phyloP scores from a whole-genome alignment of 164 flowering plant genomes.

The Stephania yunnanensis region DNA sequence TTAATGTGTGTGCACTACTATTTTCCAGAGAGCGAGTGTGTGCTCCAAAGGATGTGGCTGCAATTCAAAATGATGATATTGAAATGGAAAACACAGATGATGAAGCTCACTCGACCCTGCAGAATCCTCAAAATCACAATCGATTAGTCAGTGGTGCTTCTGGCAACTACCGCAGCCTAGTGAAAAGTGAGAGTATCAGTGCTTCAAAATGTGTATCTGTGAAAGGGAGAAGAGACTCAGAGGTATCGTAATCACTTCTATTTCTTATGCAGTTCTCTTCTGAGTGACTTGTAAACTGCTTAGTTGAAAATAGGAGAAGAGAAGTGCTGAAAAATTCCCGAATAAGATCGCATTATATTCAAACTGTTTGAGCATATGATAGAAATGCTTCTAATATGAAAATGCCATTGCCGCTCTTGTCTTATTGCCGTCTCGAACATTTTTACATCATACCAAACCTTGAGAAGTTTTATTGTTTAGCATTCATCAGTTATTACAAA shows the following conservation, averaged over 20 bases:
- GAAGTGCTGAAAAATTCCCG: neutral
- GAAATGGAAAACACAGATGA: slow-evolving; percentile 26
- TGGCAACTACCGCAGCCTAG: slow-evolving; percentile 34
- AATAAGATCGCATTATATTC: too few relatives aligned
- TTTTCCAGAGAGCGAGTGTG: slow-evolving; percentile 65
- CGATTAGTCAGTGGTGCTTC: slow-evolving; percentile 25
- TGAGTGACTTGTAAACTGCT: neutral
- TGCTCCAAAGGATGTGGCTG: slow-evolving; percentile 36
- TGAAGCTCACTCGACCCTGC: slow-evolving; percentile 30
- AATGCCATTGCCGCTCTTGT: neutral
- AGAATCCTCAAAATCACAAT: slow-evolving; percentile 34
- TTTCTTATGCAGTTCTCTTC: neutral
- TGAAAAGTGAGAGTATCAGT: slow-evolving; percentile 59
- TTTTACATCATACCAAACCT: neutral
- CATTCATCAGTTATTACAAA: too few relatives aligned
- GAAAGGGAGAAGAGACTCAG: slow-evolving; percentile 23
- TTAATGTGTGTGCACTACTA: neutral
- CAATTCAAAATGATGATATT: slow-evolving; percentile 23
- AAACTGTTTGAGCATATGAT: neutral
- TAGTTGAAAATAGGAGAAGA: neutral
- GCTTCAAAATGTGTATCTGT: slow-evolving; percentile 46
- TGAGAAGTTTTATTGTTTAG: neutral
- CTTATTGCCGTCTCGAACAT: neutral
- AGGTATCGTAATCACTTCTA: slow-evolving; percentile 22
- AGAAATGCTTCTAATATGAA: neutral